Percentiles rank a stretch among this genome's conserved stretches.
phyloP scores from a whole-genome alignment of 768 basidiomycete genomes.

The Dacryopinax spathularia region DNA sequence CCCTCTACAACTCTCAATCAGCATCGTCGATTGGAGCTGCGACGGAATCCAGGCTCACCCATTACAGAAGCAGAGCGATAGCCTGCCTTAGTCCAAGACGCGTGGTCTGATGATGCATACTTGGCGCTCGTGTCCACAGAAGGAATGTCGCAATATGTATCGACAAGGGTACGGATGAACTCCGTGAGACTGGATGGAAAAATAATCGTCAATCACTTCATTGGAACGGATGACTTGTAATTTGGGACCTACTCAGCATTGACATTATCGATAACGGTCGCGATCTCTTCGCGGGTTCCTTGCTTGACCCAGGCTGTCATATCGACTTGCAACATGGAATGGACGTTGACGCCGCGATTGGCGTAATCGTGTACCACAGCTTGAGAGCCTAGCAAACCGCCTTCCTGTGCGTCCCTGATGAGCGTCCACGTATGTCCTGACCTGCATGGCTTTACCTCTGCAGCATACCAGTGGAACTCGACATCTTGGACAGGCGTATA shows the following conservation, averaged over 20 bases:
- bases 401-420: conserved; percentile 37
- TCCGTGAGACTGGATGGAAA: conserved; percentile 46
- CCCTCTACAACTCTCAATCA: conserved; percentile 35
- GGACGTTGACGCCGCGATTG: conserved; percentile 43
- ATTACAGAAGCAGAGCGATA: conserved; percentile 77
- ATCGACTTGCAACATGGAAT: conserved; percentile 76
- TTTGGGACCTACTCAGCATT: conserved; percentile 38
- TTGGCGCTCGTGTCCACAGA: conserved; percentile 76
- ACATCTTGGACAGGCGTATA: conserved; percentile 52
- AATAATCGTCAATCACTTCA: neutral
- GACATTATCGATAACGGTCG: conserved; percentile 67
- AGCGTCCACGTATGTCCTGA: neutral
- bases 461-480: conserved; percentile 77
- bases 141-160: conserved; percentile 69
- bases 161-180: conserved; percentile 65
- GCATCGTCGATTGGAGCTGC: conserved; percentile 29
- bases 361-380: conserved; percentile 75
- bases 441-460: conserved; percentile 35
- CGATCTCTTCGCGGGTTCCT: conserved; percentile 56
- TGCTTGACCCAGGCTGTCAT: conserved; percentile 92
- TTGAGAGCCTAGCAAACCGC: conserved; percentile 76
- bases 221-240: neutral
- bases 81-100: conserved; percentile 75
- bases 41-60: conserved; percentile 34
- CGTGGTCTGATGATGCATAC: conserved; percentile 89